Percentiles rank a stretch among this genome's conserved stretches.
phyloP scores from a whole-genome alignment of 106 monocot genomes.

The Hemerocallis citrina region DNA sequence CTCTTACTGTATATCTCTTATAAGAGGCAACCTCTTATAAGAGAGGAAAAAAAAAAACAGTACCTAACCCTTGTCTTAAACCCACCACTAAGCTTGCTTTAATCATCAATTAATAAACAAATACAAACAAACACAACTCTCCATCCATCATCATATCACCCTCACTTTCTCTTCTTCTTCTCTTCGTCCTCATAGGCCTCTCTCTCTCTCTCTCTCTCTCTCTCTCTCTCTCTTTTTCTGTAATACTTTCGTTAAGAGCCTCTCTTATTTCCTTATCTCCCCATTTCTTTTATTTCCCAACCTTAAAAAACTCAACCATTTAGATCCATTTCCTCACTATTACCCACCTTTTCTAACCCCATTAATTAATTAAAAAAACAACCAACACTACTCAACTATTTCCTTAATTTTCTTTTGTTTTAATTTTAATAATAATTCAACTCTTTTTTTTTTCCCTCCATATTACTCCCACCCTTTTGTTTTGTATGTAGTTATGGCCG shows the following conservation, averaged over 20 bases:
- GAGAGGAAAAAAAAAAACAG: too few species aligned
- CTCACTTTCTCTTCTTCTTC: not conserved
- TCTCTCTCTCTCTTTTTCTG: not conserved
- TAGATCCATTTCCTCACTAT: not conserved
- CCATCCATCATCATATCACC: not conserved
- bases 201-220: not conserved
- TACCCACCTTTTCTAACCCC: not conserved
- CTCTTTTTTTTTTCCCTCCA: not conserved
- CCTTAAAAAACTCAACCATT: not conserved
- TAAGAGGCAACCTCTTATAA: too few species aligned
- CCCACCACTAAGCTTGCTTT: not conserved
- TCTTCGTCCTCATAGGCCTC: not conserved
- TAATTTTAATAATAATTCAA: not conserved
- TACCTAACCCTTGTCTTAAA: not conserved
- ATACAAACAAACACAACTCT: not conserved
- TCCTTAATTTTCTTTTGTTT: not conserved
- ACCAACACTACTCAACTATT: not conserved
- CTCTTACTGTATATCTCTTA: too few species aligned
- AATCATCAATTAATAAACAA: not conserved
- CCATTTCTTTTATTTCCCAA: not conserved
- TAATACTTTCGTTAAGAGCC: too few species aligned
- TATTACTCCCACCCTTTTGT: not conserved
- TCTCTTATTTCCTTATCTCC: too few species aligned
- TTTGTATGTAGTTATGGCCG: conserved; percentile 16
- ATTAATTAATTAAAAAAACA: not conserved